These are phyloP conservation scores for Myxozyma sirexii DNA, from an alignment of 805 yeast species.

Conservation along the genomic window DNA sequence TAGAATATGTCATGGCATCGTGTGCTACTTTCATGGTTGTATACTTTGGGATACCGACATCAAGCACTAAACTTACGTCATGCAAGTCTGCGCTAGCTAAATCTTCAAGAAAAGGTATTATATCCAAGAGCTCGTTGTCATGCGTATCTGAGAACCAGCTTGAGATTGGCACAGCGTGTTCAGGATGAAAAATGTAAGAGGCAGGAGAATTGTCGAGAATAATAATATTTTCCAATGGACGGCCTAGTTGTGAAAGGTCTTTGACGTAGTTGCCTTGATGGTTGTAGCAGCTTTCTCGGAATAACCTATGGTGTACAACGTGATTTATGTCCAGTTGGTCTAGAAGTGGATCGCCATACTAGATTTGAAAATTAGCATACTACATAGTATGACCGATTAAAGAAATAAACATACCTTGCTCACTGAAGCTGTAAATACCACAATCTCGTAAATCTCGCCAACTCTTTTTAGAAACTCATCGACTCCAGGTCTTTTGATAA, in stretches of 20 bases:
- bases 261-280: slow-evolving; percentile 95
- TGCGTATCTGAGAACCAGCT: slow-evolving; percentile 98
- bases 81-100: slow-evolving; percentile 67
- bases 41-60: slow-evolving; percentile 49
- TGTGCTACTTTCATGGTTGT: not conserved
- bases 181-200: slow-evolving; percentile 96
- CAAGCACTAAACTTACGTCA: slow-evolving; percentile 84
- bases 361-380: not conserved
- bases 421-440: slow-evolving; percentile 95
- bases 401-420: slow-evolving; percentile 50
- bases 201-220: slow-evolving; percentile 98
- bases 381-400: not conserved
- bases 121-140: slow-evolving; percentile 90
- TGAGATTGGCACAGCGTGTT: slow-evolving; percentile 94
- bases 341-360: slow-evolving; percentile 90
- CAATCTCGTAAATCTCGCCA: slow-evolving; percentile 88
- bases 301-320: slow-evolving; percentile 84
- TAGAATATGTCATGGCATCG: not conserved
- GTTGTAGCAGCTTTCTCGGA: slow-evolving; percentile 91
- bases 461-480: slow-evolving; percentile 85
- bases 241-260: slow-evolving; percentile 89
- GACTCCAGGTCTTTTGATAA: slow-evolving; percentile 96
- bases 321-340: slow-evolving; percentile 80
- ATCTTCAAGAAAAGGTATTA: slow-evolving; percentile 88
- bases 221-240: slow-evolving; percentile 82